Evolutionary conservation across 2,329 filamentous ascomycete species (phyloP).

Genomic region (Fusarium sp.): DNA sequence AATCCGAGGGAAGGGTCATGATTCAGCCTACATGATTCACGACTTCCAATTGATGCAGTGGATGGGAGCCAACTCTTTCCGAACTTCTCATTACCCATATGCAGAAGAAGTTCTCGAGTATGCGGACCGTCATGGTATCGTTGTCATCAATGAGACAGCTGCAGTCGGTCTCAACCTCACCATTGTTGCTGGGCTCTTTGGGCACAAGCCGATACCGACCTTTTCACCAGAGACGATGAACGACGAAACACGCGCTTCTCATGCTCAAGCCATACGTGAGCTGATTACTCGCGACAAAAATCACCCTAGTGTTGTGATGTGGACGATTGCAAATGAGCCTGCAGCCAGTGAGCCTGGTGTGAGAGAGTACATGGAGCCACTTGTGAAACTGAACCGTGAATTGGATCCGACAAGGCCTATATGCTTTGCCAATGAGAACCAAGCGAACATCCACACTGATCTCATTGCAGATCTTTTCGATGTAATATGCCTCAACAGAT

Average conservation of each 20-base stretch:
- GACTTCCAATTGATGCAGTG: not conserved
- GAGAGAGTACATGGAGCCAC: not conserved
- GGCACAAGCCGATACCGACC: not conserved
- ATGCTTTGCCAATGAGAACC: not conserved
- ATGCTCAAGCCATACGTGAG: not conserved
- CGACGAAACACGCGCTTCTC: not conserved
- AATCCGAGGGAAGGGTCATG: not conserved
- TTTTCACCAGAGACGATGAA: not conserved
- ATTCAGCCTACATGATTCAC: not conserved
- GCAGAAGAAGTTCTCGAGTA: not conserved
- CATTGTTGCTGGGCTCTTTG: not conserved
- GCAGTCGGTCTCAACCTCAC: not conserved
- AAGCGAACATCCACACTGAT: not conserved
- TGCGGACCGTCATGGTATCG: not conserved
- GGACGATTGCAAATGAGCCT: not conserved
- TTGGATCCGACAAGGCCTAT: not conserved
- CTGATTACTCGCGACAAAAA: not conserved
- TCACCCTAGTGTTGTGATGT: not conserved
- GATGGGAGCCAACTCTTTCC: not conserved
- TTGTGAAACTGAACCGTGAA: not conserved
- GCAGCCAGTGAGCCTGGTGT: not conserved
- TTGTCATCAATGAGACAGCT: not conserved
- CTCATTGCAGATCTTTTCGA: not conserved
- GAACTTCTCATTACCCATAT: not conserved
- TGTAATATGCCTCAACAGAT: not conserved